Base-by-base conservation (phyloP, 83 land plant species). In the Thuja plicata region DNA sequence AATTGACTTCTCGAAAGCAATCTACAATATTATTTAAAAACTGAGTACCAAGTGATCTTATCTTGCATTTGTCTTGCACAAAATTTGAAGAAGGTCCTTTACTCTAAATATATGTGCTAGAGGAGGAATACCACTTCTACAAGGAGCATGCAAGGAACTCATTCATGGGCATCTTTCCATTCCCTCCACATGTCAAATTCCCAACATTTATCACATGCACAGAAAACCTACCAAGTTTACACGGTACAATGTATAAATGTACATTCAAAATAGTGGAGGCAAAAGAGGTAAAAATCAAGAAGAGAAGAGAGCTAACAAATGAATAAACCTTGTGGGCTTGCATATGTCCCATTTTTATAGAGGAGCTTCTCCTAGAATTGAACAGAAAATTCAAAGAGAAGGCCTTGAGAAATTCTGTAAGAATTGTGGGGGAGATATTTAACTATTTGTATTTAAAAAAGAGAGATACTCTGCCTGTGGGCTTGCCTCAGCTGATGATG, bases 101-200 rank as follows among this genome's bases (percentile, higher is more conserved):
- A 17, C 4, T 57, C 24, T 57, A 55, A 55, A 4, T 19, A 46
- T 57, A 62, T 62, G 70, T 62, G 1, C 93, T 35, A 98, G 96
- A 76, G 99, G 97, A 76, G 93, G 89, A 85, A 97, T 90, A 13
- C 93, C 95, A 32, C 88, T 43, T 88, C 86, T 10, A 90, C 92
- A 62, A 96, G 90, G 45, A 55, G 89, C 41, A 80, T 0, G 99
- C 94, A 60, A 97, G 87, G 90, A 88, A 94, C 90, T 98, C 99
- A 15, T 93, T 97, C 99, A 98, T 97, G 3, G 99, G 99, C 7
- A 97, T 98, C 90, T 98, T 98, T 79, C 99, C 99, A 89, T 93
- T 98, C 19, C 99, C 99, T 81, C 99, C 99, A 99, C 99, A 98
- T n/a, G 98, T 96, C 89, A 98, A 77, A 91, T 97, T 98, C 87